A percentile compares a stretch with the other conserved stretches of the same genome.
These are phyloP conservation scores for Pontederia paniculata DNA, from an alignment of 176 grass and related monocot genomes.

Conservation along the genomic window DNA sequence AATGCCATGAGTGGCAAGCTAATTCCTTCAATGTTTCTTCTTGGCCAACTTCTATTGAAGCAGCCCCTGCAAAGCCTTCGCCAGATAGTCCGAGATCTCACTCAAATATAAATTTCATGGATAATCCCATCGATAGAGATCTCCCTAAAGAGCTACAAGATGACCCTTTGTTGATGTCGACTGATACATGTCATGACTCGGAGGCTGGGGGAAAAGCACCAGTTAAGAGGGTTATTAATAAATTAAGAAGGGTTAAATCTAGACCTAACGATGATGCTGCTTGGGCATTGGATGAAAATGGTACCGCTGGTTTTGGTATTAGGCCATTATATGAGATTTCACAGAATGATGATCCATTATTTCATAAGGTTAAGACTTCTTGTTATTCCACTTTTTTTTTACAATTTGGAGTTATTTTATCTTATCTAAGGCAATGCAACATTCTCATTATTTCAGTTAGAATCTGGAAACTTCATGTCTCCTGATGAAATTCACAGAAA, in stretches of 20 bases:
- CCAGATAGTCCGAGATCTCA: conserved; percentile 52
- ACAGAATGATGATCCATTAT: conserved; percentile 20
- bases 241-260: conserved; percentile 32
- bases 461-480: background rate
- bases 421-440: background rate
- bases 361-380: conserved; percentile 1
- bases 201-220: conserved; percentile 19
- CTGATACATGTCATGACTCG: conserved; percentile 27
- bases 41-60: conserved; percentile 23
- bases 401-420: background rate
- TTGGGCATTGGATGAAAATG: conserved; percentile 25
- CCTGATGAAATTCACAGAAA: background rate
- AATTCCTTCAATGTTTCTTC: conserved; percentile 21
- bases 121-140: conserved; percentile 33
- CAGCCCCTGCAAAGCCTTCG: conserved; percentile 44
- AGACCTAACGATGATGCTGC: conserved; percentile 30
- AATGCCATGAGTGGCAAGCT: conserved; percentile 56
- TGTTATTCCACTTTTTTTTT: background rate
- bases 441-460: background rate
- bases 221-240: conserved; percentile 38
- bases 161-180: conserved; percentile 38
- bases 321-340: conserved; percentile 32
- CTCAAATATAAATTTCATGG: conserved; percentile 36
- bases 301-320: conserved; percentile 20
- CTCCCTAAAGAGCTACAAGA: conserved; percentile 32